These are phyloP conservation scores for Forsythia suspensa DNA, from an alignment of 257 asterid genomes.

Conservation along the genomic window DNA sequence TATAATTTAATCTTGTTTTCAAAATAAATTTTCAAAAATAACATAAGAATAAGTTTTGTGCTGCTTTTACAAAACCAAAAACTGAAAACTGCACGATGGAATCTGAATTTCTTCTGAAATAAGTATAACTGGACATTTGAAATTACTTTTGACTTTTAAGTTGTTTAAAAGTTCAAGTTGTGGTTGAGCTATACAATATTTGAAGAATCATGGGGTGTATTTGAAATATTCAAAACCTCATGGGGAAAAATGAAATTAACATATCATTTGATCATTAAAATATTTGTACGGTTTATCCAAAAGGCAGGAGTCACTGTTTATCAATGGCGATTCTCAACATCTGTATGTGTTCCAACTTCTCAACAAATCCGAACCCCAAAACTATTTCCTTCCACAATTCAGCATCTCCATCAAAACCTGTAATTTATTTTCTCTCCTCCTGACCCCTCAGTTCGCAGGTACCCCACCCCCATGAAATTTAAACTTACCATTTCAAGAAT, in stretches of 20 bases:
- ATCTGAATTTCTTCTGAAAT: too few species aligned
- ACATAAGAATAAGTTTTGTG: too few species aligned
- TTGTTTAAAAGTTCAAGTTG: background rate
- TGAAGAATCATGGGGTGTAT: background rate
- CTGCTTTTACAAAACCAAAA: too few species aligned
- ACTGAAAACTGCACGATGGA: too few species aligned
- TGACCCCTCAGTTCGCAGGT: slow-evolving; percentile 35
- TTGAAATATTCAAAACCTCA: background rate
- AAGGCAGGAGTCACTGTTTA: slow-evolving; percentile 13
- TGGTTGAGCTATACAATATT: background rate
- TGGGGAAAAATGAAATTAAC: background rate
- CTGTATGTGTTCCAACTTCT: slow-evolving; percentile 52
- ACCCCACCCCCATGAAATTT: background rate
- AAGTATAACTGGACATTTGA: too few species aligned
- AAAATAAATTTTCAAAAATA: too few species aligned
- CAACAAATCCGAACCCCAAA: slow-evolving; percentile 36
- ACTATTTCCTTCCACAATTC: slow-evolving; percentile 20
- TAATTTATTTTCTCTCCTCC: slow-evolving; percentile 23
- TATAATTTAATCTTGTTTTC: too few species aligned
- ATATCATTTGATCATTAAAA: background rate
- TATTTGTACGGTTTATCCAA: slow-evolving; percentile 29
- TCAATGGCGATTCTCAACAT: slow-evolving; percentile 63
- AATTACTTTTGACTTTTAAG: too few species aligned
- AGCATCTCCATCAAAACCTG: slow-evolving; percentile 22
- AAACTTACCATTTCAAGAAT: background rate